A percentile compares a stretch with the other conserved stretches of the same genome.
Evolutionary conservation across 2,329 filamentous ascomycete species (phyloP).

Genomic region (Trichoderma sp.): DNA sequence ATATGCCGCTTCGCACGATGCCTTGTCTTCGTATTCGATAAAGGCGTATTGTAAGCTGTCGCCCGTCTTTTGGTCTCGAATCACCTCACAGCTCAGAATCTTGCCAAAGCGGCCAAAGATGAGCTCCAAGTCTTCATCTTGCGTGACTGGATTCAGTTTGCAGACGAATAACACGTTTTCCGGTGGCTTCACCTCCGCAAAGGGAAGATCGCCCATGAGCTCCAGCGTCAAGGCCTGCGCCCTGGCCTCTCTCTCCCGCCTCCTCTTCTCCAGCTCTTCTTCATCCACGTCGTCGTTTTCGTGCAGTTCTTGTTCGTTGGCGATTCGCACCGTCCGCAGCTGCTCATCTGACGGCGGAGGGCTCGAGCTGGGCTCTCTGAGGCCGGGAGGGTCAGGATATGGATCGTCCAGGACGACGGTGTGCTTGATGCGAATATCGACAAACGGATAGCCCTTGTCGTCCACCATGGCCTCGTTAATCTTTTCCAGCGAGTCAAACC

Average conservation of each 20-base stretch:
- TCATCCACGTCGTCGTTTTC: conserved; percentile 73
- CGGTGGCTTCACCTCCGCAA: conserved; percentile 94
- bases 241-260: conserved; percentile 86
- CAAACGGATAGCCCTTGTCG: conserved; percentile 80
- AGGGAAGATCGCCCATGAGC: conserved; percentile 96
- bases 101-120: conserved; percentile 97
- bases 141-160: conserved; percentile 96
- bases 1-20: conserved; percentile 91
- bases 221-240: conserved; percentile 94
- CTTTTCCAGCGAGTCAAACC: conserved; percentile 90
- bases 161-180: conserved; percentile 98
- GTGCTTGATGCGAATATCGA: conserved; percentile 94
- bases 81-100: conserved; percentile 94
- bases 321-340: conserved; percentile 87
- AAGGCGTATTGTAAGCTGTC: conserved; percentile 98
- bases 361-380: conserved; percentile 77
- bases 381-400: conserved; percentile 76
- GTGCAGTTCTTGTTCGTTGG: conserved; percentile 81
- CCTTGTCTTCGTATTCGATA: conserved; percentile 92
- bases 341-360: conserved; percentile 83
- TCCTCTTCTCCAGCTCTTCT: conserved; percentile 76
- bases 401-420: conserved; percentile 92
- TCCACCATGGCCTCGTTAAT: conserved; percentile 91
- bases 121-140: conserved; percentile 89
- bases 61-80: conserved; percentile 88